Evolutionary conservation across 345 rosid species (phyloP).

Genomic region (Citrus medica): DNA sequence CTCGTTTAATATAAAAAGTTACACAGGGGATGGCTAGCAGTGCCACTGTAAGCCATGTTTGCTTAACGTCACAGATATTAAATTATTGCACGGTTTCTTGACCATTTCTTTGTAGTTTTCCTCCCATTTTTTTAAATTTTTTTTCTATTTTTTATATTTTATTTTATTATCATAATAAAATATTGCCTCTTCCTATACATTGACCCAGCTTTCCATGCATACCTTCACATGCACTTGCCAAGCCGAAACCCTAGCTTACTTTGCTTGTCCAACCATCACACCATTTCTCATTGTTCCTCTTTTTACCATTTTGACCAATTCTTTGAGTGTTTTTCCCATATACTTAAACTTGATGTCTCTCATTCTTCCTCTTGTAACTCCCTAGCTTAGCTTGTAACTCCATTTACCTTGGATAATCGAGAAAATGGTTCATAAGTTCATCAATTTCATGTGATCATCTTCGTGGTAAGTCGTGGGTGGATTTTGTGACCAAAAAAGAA

Average conservation of each 20-base stretch:
- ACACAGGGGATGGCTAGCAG: constrained; percentile 3
- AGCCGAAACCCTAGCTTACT: constrained; percentile 36
- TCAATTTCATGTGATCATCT: neutral
- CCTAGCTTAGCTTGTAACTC: too few species aligned
- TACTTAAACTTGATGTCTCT: neutral
- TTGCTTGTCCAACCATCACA: constrained; percentile 21
- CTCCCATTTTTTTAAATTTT: constrained; percentile 15
- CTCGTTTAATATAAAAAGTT: constrained; percentile 28
- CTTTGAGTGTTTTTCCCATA: constrained; percentile 22
- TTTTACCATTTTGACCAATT: constrained; percentile 45
- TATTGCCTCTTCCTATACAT: constrained; percentile 17
- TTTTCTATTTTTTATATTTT: neutral
- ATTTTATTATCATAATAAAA: neutral
- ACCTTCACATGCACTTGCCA: constrained; percentile 61
- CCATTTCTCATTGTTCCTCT: constrained; percentile 5
- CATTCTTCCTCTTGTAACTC: neutral
- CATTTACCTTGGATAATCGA: neutral
- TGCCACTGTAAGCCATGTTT: constrained; percentile 64
- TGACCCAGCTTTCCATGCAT: constrained; percentile 70
- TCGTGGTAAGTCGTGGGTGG: neutral
- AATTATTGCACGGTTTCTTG: constrained; percentile 59
- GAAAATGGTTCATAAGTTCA: neutral
- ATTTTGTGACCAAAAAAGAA: neutral
- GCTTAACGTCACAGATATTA: constrained; percentile 48
- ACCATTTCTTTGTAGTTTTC: constrained; percentile 52